Evolutionary conservation across 2,329 filamentous ascomycete genomes (phyloP), one percentile per base, ranked within the genome.

Genomic region (Colletotrichum aenigma): DNA sequence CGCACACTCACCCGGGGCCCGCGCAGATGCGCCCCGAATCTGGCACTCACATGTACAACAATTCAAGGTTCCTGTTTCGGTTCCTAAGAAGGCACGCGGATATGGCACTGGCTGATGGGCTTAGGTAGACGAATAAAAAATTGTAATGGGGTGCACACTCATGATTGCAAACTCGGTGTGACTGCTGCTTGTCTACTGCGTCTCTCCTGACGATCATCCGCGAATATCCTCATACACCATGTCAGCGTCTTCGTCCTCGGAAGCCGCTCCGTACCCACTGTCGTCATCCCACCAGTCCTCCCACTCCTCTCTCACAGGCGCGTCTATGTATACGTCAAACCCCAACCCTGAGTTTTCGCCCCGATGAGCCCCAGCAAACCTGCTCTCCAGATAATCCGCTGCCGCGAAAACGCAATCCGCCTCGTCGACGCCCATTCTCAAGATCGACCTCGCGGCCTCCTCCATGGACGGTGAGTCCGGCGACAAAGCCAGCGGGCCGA

Each of bases 81-180:
- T 70, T 74, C 69, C 66, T 32, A 67, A 70, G 71, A 66, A 68
- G 75, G 75, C 68, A 75, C 69, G 56, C 61, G 76, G 66, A 70
- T 76, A 70, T 66, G 70, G 66, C 71, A 76, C 56, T 69, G 76
- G 77, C 72, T 78, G 75, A 76, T 73, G 72, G 72, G 72, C 61
- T 74, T 78, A 74, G 77, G 75, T 78, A 78, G 77, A 77, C 67
- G 75, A 77, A 77, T 73, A 71, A 76, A 76, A 52, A 74, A 76
- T 38, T 76, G 74, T 76, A 75, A 76, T 76, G 66, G 74, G 65
- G 70, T 66, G 55, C 74, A 74, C n/a, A 48, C 43, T 48, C 43
- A 21, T 48, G 6, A 48, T 7, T 21, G 43, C n/a, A 21, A 21
- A 48, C 43, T 48, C 10, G 43, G 43, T 21, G n/a, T 48, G 43